Base-by-base conservation (phyloP, 2,329 filamentous ascomycete species). In the Hypomyces perniciosus region DNA sequence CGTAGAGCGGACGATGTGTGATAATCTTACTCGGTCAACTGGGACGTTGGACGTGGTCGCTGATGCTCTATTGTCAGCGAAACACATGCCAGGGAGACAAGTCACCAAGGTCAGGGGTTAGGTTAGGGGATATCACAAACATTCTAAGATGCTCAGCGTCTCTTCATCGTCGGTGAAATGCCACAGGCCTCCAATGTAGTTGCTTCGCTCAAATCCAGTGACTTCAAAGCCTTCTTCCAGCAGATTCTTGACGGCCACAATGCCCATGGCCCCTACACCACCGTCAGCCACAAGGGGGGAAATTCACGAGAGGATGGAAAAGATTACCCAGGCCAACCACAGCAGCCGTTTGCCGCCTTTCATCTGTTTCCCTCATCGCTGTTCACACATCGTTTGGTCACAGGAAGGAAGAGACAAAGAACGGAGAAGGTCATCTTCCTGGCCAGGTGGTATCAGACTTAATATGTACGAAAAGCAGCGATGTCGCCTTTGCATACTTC, bases 141-240 rank as follows among this genome's bases (percentile, higher is more conserved):
- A 65, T 41, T 61, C 56, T 12, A 72, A 64, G 20, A 68, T 65
- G 26, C 59, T 61, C 51, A 53, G 62, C 54, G 68, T 70, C 34
- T 65, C 59, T 47, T 66, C 52, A 26, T 69, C 59, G 4, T 64
- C 60, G 8, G 63, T 70, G 52, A 66, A 72, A 13, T 67, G 64
- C 72, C 72, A 76, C 1, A 76, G 57, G 0, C 73, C 72, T 8
- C 73, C 72, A 13, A 73, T 57, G 49, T 66, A 67, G 41, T 58
- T 52, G 48, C 69, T 70, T 29, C 66, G 61, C 44, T 76, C 74
- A 42, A 75, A 75, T 2, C 67, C 72, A 1, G 66, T 64, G 5
- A 67, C 72, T 8, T 73, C 58, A 46, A 74, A 76, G 7, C 72
- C 71, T 58, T 72, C 71, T 50, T 76, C 72, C 2, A 66, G 56